Evolutionary conservation across 108 stramenopile species (phyloP), one percentile per base, ranked within the genome.

Genomic region (Stephanodiscus minutulus): DNA sequence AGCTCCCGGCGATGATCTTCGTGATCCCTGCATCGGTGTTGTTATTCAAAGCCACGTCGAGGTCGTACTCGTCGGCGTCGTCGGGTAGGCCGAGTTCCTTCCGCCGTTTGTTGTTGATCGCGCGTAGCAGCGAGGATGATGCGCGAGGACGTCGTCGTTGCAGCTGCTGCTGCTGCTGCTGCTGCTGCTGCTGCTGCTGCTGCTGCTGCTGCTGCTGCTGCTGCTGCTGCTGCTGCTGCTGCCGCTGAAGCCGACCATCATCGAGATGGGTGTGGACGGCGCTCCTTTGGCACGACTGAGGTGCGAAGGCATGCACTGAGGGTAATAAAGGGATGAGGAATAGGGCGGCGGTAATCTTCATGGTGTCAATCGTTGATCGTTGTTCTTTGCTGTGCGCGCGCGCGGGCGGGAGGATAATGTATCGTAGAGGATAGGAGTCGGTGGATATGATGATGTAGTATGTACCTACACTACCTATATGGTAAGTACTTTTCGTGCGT

Each of bases 1-100:
- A 85, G 25, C 85, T 87, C 18, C 94, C 94, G n/a, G 94, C 94
- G 53, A 96, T 84, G 22, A 96, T 79, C 68, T 96, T 96, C 29
- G 90, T 85, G 56, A 96, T 96, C 12, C 87, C 67, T 3, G 83
- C 74, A 76, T 96, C 95, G 17, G 95, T 96, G 73, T 91, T 92
- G 31, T 66, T 66, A 10, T 75, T 63, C 24, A 96, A 63, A 18
- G 95, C 95, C 37, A 82, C 64, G 36, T 83, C 86, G 8, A 96
- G 71, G 79, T 96, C 95, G 61, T 96, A 93, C 70, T 96, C 95
- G 35, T 91, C 87, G 64, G 89, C 91, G 44, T 91, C 91, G 41
- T 93, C 95, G 24, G 61, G 48, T 35, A 96, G 85, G 0, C 95
- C 95, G 20, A 96, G 70, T 75, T 96, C 67, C 50, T 86, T 74